Evolutionary conservation across 805 yeast genomes (phyloP), one percentile per base, ranked within the genome.

Genomic region (Metschnikowia hibisci): DNA sequence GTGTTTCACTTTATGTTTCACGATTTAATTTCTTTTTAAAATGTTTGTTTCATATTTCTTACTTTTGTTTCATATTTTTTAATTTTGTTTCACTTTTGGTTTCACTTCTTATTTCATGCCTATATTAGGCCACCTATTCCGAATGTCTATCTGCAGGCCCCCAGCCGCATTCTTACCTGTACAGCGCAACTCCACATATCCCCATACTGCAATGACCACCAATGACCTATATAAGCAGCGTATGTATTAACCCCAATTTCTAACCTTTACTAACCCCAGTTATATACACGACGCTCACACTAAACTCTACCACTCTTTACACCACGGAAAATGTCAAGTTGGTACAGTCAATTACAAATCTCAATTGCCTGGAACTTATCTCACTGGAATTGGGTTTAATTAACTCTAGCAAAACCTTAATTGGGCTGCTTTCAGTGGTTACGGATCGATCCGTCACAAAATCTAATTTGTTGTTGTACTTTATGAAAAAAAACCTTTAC

Each of bases 261-360:
- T 4, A n/a, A 11, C 4, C 12, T 10, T 9, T 15, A 50, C 61
- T 35, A 46, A 31, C 42, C 4, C 27, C 35, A 71, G 77, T 76
- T 48, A 64, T 76, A 14, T 71, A 68, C 50, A 71, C 77, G 15
- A 71, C 80, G 3, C 62, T 76, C 31, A 72, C 80, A 4, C 59
- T 65, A 42, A 80, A 81, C 54, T 79, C 84, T 13, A 76, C 83
- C 5, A 78, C 84, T 0, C 63, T 80, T 11, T 81, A 76, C 57
- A 74, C 84, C 10, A 70, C 77, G 48, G 84, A 80, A 51, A 77
- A 77, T 54, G 58, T 62, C 34, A 64, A 63, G 18, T 57, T 80
- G 30, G 63, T 68, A 1, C 66, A 69, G 25, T 54, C 62, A n/a
- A 48, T 69, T 20, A 62, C 71, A 32, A 71, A 67, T 39, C 60